A percentile compares a stretch with the other conserved stretches of the same genome.
Evolutionary conservation across 768 basidiomycete species (phyloP).

Genomic region (Boletus vinaceobasis): DNA sequence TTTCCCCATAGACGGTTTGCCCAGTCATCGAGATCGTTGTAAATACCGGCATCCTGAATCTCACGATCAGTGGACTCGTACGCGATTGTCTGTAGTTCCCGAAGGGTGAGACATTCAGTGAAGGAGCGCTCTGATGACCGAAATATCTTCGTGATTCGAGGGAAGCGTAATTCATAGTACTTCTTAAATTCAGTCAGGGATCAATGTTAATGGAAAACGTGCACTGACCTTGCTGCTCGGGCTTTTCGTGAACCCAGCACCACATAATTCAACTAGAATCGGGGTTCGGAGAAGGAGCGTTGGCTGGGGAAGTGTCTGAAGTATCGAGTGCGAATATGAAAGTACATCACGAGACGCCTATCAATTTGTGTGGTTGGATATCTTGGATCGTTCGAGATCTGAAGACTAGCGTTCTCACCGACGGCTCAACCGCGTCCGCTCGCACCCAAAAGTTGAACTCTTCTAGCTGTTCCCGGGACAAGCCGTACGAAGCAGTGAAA

Average conservation of each 20-base stretch:
- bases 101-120: constrained; percentile 49
- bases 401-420: constrained; percentile 10
- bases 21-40: constrained; percentile 53
- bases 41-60: constrained; percentile 24
- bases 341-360: constrained; percentile 28
- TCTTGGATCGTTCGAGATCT: not conserved
- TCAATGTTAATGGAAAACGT: not conserved
- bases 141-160: constrained; percentile 70
- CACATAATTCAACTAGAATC: constrained; percentile 68
- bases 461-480: constrained; percentile 64
- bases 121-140: constrained; percentile 62
- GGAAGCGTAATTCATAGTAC: constrained; percentile 85
- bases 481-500: constrained; percentile 76
- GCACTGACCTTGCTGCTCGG: constrained; percentile 48
- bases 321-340: constrained; percentile 55
- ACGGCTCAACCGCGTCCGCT: constrained; percentile 25
- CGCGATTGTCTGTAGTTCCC: constrained; percentile 53
- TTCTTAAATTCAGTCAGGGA: constrained; percentile 25
- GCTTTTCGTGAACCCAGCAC: constrained; percentile 82
- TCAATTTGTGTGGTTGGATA: not conserved
- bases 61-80: constrained; percentile 54
- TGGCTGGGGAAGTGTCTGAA: constrained; percentile 49
- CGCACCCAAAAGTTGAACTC: constrained; percentile 63
- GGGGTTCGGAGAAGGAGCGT: constrained; percentile 56
- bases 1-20: constrained; percentile 38